phyloP scores from a whole-genome alignment of 495 filamentous ascomycete genomes.

The Sporormia fimetaria region DNA sequence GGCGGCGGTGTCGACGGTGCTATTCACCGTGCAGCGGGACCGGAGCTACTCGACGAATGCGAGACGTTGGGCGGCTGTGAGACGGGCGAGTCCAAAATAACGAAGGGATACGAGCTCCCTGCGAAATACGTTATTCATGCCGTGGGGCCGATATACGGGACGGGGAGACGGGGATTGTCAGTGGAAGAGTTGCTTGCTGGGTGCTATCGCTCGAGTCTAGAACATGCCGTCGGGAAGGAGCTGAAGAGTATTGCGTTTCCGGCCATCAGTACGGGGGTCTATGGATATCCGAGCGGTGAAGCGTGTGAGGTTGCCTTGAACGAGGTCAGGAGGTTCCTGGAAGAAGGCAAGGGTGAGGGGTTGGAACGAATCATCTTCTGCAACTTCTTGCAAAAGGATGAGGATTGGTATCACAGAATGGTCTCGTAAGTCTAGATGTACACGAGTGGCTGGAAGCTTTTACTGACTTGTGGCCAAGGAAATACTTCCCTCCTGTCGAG shows the following conservation, averaged over 20 bases:
- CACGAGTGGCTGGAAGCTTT: neutral
- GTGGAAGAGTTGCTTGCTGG: conserved; percentile 40
- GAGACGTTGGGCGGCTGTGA: conserved; percentile 52
- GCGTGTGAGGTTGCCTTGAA: conserved; percentile 59
- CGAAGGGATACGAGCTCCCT: conserved; percentile 61
- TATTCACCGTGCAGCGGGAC: conserved; percentile 77
- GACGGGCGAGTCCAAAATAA: conserved; percentile 78
- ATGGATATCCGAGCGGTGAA: conserved; percentile 67
- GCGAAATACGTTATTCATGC: conserved; percentile 75
- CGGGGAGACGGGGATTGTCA: conserved; percentile 26
- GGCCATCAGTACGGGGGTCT: conserved; percentile 76
- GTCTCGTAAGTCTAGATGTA: conserved; percentile 52
- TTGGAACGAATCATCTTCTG: conserved; percentile 72
- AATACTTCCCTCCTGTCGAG: conserved; percentile 28
- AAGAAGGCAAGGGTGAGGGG: conserved; percentile 40
- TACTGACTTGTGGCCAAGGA: conserved; percentile 11
- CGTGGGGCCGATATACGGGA: conserved; percentile 74
- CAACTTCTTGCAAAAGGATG: conserved; percentile 68
- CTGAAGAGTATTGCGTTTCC: conserved; percentile 69
- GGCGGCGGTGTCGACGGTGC: conserved; percentile 66
- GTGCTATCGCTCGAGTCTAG: conserved; percentile 67
- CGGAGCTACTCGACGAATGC: conserved; percentile 58
- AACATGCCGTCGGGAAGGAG: conserved; percentile 54
- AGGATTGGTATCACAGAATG: conserved; percentile 51
- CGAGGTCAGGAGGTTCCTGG: conserved; percentile 62